Conservation (phyloP, 2,329 filamentous ascomycete genomes). For the Fusarium sp. region DNA sequence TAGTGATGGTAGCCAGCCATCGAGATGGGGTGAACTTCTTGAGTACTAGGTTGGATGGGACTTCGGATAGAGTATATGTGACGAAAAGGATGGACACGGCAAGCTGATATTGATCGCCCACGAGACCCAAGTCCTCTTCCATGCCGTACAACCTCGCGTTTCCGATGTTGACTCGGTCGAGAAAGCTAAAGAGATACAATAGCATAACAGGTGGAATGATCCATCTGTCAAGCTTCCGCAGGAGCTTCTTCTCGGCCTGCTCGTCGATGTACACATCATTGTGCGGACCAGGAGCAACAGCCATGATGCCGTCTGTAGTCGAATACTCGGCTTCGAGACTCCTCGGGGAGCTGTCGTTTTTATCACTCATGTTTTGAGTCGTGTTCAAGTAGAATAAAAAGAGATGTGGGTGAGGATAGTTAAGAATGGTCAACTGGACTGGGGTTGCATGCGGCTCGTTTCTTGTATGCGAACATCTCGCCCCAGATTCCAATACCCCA, state of each 20-base stretch:
- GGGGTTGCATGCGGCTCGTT: neutral
- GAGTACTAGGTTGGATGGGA: neutral
- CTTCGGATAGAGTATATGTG: neutral
- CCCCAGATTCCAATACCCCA: neutral
- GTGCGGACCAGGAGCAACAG: neutral
- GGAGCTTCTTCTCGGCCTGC: neutral
- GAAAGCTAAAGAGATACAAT: neutral
- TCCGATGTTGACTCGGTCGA: neutral
- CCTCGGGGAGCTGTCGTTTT: neutral
- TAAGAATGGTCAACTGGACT: neutral
- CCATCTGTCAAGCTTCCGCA: neutral
- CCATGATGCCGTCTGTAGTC: neutral
- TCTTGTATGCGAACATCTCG: neutral
- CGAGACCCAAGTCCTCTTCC: neutral
- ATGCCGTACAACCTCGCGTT: neutral
- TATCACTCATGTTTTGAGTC: neutral
- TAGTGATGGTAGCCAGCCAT: neutral
- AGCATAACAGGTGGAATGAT: neutral
- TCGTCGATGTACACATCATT: neutral
- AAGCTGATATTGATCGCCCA: neutral
- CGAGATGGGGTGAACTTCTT: neutral
- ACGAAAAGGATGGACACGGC: neutral
- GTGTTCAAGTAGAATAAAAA: neutral
- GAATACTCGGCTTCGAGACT: neutral
- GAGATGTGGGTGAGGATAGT: neutral